Percentiles rank a stretch among this genome's conserved stretches.
Evolutionary conservation across 2,329 filamentous ascomycete genomes (phyloP).

Genomic region (Cordyceps cicadae): DNA sequence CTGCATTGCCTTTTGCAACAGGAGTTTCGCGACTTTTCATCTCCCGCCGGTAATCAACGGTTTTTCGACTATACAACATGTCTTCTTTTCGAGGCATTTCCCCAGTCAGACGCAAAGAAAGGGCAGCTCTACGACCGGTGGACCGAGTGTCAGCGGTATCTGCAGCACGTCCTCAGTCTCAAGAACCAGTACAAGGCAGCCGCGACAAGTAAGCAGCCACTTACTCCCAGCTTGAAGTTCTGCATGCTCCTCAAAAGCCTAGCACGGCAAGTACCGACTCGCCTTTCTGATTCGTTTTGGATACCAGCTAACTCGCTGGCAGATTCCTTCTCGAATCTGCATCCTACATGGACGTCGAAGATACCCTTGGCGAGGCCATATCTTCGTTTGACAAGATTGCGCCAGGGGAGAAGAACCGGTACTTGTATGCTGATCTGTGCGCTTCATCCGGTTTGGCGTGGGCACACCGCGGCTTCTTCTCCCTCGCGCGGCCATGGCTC

Average conservation of each 20-base stretch:
- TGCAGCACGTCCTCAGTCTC: neutral
- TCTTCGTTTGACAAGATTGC: neutral
- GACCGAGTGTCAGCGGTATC: neutral
- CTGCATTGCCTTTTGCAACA: neutral
- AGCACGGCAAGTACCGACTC: neutral
- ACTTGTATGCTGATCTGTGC: neutral
- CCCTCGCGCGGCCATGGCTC: too few species aligned
- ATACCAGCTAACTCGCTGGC: neutral
- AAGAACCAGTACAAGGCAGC: neutral
- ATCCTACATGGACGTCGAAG: neutral
- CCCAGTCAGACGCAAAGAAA: neutral
- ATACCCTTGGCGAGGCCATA: neutral
- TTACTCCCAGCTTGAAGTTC: neutral
- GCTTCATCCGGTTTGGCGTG: too few species aligned
- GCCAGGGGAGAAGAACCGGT: neutral
- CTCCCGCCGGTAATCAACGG: neutral
- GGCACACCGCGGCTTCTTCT: too few species aligned
- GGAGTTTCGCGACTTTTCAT: neutral
- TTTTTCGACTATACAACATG: neutral
- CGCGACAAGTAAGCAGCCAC: neutral
- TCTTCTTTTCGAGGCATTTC: neutral
- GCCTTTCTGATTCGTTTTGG: neutral
- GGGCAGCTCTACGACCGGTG: neutral
- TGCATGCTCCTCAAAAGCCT: neutral
- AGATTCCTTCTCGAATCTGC: conserved; percentile 1